Percentiles rank a stretch among this genome's conserved stretches.
Evolutionary conservation across 345 rosid genomes (phyloP).

Genomic region (Eucalyptus viminalis): DNA sequence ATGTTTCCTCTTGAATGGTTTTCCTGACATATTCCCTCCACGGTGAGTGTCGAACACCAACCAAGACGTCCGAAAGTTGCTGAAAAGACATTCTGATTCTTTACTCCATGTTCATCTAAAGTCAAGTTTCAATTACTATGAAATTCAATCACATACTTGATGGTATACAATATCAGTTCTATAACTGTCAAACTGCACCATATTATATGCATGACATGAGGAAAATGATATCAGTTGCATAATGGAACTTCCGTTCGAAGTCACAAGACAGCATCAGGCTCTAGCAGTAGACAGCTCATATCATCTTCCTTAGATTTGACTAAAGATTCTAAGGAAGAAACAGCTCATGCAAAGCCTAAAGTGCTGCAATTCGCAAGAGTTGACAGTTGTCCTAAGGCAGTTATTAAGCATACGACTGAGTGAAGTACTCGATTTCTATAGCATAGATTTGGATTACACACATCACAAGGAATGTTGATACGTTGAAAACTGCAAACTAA

Average conservation of each 20-base stretch:
- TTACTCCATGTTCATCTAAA: neutral
- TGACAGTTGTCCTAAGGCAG: neutral
- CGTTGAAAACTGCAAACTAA: neutral
- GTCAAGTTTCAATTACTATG: neutral
- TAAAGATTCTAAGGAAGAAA: neutral
- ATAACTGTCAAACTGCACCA: neutral
- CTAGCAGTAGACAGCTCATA: neutral
- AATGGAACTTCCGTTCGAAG: neutral
- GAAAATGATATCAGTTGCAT: neutral
- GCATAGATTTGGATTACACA: neutral
- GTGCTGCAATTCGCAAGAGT: neutral
- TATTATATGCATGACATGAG: neutral
- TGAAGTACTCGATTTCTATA: neutral
- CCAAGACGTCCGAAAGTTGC: constrained; percentile 30
- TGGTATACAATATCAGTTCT: neutral
- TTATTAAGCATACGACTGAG: neutral
- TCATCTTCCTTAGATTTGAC: neutral
- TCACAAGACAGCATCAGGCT: neutral
- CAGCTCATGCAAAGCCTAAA: neutral
- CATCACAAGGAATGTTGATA: neutral
- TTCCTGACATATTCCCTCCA: constrained; percentile 23
- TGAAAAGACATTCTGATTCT: constrained; percentile 25
- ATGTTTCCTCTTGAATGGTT: constrained; percentile 13
- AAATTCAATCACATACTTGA: neutral
- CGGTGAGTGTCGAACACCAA: constrained; percentile 25